Evolutionary conservation across 129 eudicot genomes (phyloP), one percentile per base, ranked within the genome.

Genomic region (Logfia minima): DNA sequence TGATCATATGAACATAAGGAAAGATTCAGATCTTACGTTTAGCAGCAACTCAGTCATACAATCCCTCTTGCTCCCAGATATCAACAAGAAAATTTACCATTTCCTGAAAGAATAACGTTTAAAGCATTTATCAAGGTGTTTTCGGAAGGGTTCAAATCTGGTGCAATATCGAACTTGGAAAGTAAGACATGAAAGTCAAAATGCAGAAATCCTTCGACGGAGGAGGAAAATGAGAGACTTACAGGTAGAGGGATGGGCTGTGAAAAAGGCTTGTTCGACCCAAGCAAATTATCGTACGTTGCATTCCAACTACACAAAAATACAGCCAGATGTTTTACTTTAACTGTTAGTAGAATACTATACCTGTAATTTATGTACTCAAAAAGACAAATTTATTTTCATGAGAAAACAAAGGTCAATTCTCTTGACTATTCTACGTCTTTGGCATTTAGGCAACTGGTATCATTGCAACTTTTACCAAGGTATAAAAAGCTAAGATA

Each of bases 31-130:
- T 48, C 55, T 48, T 45, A 45, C 18, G 52, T 32, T 29, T 28
- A 10, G 45, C 79, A 55, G 65, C 68, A 24, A 71, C 75, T 85
- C 81, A 91, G 81, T 89, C 92, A 56, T 92, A 92, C 21, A 89
- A 83, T 2, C 96, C 97, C 81, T 92, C 97, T 77, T 92, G 90
- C 80, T 92, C 89, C 97, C 97, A 92, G 8, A 92, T 87, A 43
- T 92, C 96, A 23, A 89, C 92, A 63, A 92, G 89, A 78, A 92
- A 92, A 78, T 81, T 84, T 68, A 92, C 96, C 97, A 92, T 89
- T 87, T 92, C 97, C 97, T 92, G 95, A 64, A 32, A 75, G 9
- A 34, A 77, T 32, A 5, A 17, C 17, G 17, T 22, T 74, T 23
- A 16, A 37, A 16, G 61, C 23, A 6, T 26, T 39, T 16, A 6